Evolutionary conservation across 1,284 basidiomycete genomes (phyloP).

Genomic region (Ceratobasidium papillatum): DNA sequence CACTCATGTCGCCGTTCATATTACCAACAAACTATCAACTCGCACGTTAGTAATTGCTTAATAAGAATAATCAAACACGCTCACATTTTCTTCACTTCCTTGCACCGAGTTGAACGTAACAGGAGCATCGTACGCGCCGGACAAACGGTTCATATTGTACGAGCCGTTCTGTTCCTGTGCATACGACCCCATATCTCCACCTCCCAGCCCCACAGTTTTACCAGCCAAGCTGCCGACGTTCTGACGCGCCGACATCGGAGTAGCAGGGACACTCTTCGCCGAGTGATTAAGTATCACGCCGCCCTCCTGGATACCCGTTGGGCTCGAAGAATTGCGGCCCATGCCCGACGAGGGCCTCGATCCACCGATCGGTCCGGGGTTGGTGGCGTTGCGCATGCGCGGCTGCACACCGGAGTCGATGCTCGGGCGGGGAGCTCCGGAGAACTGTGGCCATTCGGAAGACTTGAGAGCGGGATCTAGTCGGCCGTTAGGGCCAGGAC

Average conservation of each 20-base stretch:
- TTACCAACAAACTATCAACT: neutral
- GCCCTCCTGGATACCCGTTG: neutral
- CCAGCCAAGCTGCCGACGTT: conserved; percentile 6
- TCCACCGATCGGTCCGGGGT: conserved; percentile 56
- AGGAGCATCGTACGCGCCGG: conserved; percentile 12
- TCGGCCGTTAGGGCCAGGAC: conserved; percentile 64
- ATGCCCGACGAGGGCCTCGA: conserved; percentile 57
- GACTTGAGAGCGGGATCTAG: conserved; percentile 67
- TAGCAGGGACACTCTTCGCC: conserved; percentile 40
- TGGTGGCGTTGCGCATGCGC: conserved; percentile 71
- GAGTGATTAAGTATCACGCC: conserved; percentile 18
- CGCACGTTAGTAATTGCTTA: neutral
- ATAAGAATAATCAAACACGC: neutral
- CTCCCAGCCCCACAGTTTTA: conserved; percentile 5
- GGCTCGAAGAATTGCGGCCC: conserved; percentile 32
- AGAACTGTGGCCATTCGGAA: conserved; percentile 94
- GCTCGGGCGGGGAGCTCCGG: conserved; percentile 65
- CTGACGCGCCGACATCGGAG: conserved; percentile 39
- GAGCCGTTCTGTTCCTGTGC: conserved; percentile 11
- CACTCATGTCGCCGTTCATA: conserved; percentile 56
- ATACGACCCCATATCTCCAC: conserved; percentile 18
- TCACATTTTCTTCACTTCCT: conserved; percentile 23
- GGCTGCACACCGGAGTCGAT: conserved; percentile 58
- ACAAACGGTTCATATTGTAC: conserved; percentile 32
- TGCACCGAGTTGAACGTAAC: conserved; percentile 33